Evolutionary conservation across 331 rosid genomes (phyloP).

Genomic region (Spiraea crenata): DNA sequence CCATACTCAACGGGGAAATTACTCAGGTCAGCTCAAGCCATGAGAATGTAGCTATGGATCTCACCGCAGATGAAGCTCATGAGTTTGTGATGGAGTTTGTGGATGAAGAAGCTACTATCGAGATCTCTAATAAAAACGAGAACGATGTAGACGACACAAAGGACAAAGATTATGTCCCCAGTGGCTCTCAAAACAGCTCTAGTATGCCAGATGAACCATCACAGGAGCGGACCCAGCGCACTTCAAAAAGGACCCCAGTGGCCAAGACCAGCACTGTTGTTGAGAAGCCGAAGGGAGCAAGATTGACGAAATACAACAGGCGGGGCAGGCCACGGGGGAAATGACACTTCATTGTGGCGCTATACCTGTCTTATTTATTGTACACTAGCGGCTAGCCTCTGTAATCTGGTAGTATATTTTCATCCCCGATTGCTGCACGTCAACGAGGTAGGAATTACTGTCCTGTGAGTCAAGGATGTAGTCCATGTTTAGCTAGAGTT

Average conservation of each 20-base stretch:
- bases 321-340: constrained; percentile 33
- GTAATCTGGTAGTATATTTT: neutral
- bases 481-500: neutral
- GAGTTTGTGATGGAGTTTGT: constrained; percentile 22
- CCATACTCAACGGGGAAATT: constrained; percentile 23
- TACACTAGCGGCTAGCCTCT: neutral
- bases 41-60: constrained; percentile 34
- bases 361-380: constrained; percentile 6
- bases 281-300: constrained; percentile 42
- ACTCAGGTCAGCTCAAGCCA: constrained; percentile 26
- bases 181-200: constrained; percentile 57
- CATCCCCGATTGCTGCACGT: neutral
- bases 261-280: constrained; percentile 30
- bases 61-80: constrained; percentile 32
- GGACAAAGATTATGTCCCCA: constrained; percentile 30
- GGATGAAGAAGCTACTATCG: constrained; percentile 36
- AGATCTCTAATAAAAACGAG: constrained; percentile 39
- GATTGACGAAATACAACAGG: constrained; percentile 47
- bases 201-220: constrained; percentile 38
- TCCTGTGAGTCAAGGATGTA: neutral
- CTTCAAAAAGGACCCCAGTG: constrained; percentile 23
- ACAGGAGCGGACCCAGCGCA: constrained; percentile 30
- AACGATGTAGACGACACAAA: constrained; percentile 24
- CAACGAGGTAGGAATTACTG: constrained; percentile 8
- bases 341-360: constrained; percentile 3